Evolutionary conservation across 148 eudicot species (phyloP), one percentile per base, ranked within the genome.

Genomic region (Chenopodium album): DNA sequence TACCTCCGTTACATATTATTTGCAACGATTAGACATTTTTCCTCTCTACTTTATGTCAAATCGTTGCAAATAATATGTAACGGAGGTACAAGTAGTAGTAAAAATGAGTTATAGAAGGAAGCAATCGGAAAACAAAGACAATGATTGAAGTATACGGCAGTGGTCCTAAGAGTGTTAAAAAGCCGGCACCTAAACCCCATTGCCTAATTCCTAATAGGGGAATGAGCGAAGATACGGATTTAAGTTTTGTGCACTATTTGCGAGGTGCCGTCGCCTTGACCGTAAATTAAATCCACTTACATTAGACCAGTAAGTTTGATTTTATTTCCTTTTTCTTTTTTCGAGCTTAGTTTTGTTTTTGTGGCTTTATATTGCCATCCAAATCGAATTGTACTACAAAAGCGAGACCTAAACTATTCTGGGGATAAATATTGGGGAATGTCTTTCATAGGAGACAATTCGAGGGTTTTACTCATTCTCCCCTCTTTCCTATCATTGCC

Each of bases 191-290:
- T 17, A 8, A 37, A 37, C 41, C 41, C 41, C 41, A 37, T 37
- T 37, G 5, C 41, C 41, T 7, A 37, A 37, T 37, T 37, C 41
- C n/a, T 32, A 64, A 16, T 44, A 13, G 80, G 41, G 34, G 59
- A 76, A 19, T 37, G 14, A 77, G 71, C 47, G 47, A 76, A 76
- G 62, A 77, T 82, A 52, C 74, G 56, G 60, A 34, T 3, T 56
- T 56, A 56, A 68, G 26, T 52, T 56, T 19, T 0, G 54, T 3
- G 75, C 79, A 75, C 84, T 67, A 13, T 32, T 73, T 47, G 75
- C 85, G 85, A 83, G 78, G 81, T 78, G 81, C 81, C 81, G 34
- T 82, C 72, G 29, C 72, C 50, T 77, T 82, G 80, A 82, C 84
- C 77, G 46, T 28, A 75, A 10, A 66, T 7, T 4, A 37, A 37